Evolutionary conservation across 1,139 yeast species (phyloP).

Genomic region (Meyerozyma athensensis): DNA sequence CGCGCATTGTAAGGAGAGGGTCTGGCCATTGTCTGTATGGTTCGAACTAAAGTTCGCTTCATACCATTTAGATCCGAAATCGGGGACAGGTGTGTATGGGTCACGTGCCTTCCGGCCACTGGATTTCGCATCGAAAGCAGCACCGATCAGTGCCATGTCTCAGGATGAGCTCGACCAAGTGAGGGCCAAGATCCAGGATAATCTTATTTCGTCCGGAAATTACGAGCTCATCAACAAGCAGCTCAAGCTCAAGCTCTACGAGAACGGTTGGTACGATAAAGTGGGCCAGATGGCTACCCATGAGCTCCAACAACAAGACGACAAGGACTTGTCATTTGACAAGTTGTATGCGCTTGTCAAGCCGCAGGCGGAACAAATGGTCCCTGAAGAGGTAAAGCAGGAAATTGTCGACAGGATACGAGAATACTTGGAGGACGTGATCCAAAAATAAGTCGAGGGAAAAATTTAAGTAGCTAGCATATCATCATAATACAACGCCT

Average conservation of each 20-base stretch:
- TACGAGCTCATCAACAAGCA: slow-evolving; percentile 64
- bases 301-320: slow-evolving; percentile 24
- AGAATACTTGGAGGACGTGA: slow-evolving; percentile 54
- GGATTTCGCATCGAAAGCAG: no score
- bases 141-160: slow-evolving; percentile 3
- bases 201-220: slow-evolving; percentile 72
- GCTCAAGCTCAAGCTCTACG: slow-evolving; percentile 60
- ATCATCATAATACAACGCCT: no score
- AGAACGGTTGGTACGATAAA: slow-evolving; percentile 84
- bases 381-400: slow-evolving; percentile 60
- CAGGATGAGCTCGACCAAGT: slow-evolving; percentile 46
- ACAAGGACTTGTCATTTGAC: slow-evolving; percentile 45
- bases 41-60: neutral
- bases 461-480: neutral
- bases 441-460: slow-evolving; percentile 15
- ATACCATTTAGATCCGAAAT: neutral
- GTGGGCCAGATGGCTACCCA: slow-evolving; percentile 53
- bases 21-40: slow-evolving; percentile 15
- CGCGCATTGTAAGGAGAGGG: slow-evolving; percentile 36
- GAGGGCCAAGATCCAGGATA: slow-evolving; percentile 62
- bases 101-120: neutral
- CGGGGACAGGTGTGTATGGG: neutral
- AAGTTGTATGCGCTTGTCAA: slow-evolving; percentile 51
- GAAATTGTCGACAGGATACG: slow-evolving; percentile 57
- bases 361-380: slow-evolving; percentile 63